Evolutionary conservation across 495 filamentous ascomycete species (phyloP).

Genomic region (Penicillium lagena): DNA sequence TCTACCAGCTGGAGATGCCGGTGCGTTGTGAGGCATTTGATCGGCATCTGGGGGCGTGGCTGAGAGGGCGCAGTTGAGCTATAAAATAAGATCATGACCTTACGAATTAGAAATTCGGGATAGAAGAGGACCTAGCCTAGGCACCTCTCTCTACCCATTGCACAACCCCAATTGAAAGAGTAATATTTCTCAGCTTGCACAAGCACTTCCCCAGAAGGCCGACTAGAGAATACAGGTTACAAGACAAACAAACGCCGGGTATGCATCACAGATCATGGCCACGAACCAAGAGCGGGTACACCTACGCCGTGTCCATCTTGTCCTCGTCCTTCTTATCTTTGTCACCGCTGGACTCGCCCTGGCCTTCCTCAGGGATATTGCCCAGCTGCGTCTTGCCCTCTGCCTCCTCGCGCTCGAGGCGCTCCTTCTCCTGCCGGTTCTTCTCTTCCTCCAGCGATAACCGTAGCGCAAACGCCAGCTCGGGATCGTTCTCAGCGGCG

Average conservation of each 20-base stretch:
- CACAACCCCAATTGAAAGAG: constrained; percentile 19
- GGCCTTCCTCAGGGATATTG: constrained; percentile 77
- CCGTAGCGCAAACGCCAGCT: constrained; percentile 87
- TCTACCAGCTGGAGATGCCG: constrained; percentile 97
- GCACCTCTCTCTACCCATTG: background rate
- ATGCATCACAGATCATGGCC: constrained; percentile 34
- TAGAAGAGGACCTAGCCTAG: too few species aligned
- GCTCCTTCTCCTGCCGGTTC: constrained; percentile 79
- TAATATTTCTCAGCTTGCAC: background rate
- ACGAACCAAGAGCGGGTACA: constrained; percentile 2
- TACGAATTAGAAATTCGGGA: constrained; percentile 19
- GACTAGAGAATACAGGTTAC: constrained; percentile 23
- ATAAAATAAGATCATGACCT: constrained; percentile 18
- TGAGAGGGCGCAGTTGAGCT: constrained; percentile 28
- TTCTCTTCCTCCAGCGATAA: constrained; percentile 99
- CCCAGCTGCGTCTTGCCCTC: constrained; percentile 66
- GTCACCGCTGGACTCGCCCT: constrained; percentile 61
- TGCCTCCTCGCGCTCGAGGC: constrained; percentile 66
- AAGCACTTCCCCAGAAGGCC: constrained; percentile 1
- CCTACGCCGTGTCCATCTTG: constrained; percentile 63
- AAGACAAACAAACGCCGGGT: constrained; percentile 34
- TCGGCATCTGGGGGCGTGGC: constrained; percentile 57
- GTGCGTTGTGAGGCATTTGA: constrained; percentile 93
- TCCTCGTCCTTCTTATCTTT: constrained; percentile 66
- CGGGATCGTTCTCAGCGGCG: constrained; percentile 70